These are phyloP conservation scores for Schoenoplectus triqueter DNA, from an alignment of 202 grass and related monocot genomes.

Conservation along the genomic window DNA sequence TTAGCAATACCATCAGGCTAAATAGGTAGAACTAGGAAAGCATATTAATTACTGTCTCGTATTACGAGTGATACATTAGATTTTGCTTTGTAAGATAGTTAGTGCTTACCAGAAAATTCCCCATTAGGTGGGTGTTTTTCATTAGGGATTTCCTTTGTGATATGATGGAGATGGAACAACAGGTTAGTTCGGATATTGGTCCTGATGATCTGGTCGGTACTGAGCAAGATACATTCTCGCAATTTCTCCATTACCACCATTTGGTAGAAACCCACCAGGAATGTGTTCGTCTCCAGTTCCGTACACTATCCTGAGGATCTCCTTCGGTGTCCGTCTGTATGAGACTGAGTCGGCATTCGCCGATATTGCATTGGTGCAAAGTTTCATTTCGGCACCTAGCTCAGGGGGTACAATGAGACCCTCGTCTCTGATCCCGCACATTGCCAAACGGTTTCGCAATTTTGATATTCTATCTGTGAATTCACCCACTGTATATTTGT, in stretches of 20 bases:
- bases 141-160: no score
- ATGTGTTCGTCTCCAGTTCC: constrained; percentile 51
- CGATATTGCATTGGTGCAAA: constrained; percentile 66
- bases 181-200: neutral
- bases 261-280: constrained; percentile 61
- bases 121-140: neutral
- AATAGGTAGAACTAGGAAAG: neutral
- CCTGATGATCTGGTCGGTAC: neutral
- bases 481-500: constrained; percentile 66
- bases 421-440: constrained; percentile 67
- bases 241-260: constrained; percentile 63
- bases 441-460: constrained; percentile 48
- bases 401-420: constrained; percentile 51
- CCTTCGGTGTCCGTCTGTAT: constrained; percentile 53
- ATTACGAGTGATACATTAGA: neutral
- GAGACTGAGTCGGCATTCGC: constrained; percentile 62
- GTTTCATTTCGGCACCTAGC: constrained; percentile 55
- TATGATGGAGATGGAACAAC: neutral
- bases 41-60: neutral
- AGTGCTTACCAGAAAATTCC: neutral
- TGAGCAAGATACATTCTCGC: constrained; percentile 49
- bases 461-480: constrained; percentile 59
- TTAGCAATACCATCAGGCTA: neutral
- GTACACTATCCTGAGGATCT: constrained; percentile 68
- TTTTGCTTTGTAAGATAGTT: no score